phyloP scores from a whole-genome alignment of 1,284 basidiomycete species.

The Pulchroboletus neoregius region DNA sequence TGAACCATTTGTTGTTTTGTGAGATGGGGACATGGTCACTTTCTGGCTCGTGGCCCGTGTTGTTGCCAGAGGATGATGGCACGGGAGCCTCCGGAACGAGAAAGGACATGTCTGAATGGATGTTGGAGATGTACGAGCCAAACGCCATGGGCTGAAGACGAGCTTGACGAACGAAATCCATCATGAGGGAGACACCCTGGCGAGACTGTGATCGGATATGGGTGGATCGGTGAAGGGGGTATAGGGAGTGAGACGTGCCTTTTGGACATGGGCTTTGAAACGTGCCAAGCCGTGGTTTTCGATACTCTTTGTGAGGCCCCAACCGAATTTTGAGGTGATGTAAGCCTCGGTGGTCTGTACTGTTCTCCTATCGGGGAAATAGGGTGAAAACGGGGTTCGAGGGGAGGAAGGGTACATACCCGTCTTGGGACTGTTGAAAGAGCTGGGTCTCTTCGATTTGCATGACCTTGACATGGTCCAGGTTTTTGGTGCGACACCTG shows the following conservation, averaged over 20 bases:
- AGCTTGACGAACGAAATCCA: constrained; percentile 70
- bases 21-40: constrained; percentile 8
- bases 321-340: constrained; percentile 74
- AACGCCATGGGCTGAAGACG: constrained; percentile 67
- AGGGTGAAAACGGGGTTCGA: constrained; percentile 9
- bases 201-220: constrained; percentile 56
- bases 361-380: constrained; percentile 50
- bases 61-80: constrained; percentile 11
- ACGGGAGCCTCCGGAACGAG: constrained; percentile 21
- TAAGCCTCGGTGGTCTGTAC: constrained; percentile 73
- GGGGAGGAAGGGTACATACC: constrained; percentile 43
- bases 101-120: constrained; percentile 36
- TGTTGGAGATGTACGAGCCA: constrained; percentile 36
- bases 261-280: constrained; percentile 77
- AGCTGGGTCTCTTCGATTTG: constrained; percentile 71
- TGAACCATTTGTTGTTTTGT: constrained; percentile 25
- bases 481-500: constrained; percentile 69
- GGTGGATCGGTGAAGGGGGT: constrained; percentile 6
- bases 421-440: constrained; percentile 58
- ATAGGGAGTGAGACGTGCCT: constrained; percentile 41
- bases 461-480: constrained; percentile 84
- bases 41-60: constrained; percentile 21
- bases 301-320: constrained; percentile 77
- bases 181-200: constrained; percentile 72
- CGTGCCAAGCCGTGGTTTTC: constrained; percentile 72